Evolutionary conservation across 345 rosid species (phyloP), one percentile per base, ranked within the genome.

Genomic region (Citrus unshiu): DNA sequence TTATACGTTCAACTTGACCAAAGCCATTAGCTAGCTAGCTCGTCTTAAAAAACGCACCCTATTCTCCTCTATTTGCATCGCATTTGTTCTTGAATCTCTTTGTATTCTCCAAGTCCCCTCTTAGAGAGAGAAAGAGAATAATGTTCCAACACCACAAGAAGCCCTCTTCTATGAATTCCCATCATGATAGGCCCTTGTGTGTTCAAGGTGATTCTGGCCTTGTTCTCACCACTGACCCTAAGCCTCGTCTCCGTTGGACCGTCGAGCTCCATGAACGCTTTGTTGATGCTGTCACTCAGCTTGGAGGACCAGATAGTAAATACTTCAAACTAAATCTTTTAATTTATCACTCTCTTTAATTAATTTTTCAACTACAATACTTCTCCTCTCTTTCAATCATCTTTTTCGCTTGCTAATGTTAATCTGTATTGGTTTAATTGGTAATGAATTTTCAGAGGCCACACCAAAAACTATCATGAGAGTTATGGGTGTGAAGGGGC

Each of bases 401-500:
- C 58, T 34, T 12, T 43, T 14, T 16, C 24, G 60, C 72, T 70
- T 2, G 67, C 10, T 24, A 21, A 25, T 59, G 46, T 21, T 46
- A 46, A 46, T 13, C 14, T 46, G 51, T 13, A 46, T 46, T 46
- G 51, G 51, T 46, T 46, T 46, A 46, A 46, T 13, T 51, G 9
- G 22, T 49, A 46, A 18, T 43, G 49, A 39, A n/a, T 77, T 76
- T 78, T 73, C 82, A 96, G 99, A 97, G 88, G 99, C 99, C 25
- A 97, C 99, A 16, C 99, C 99, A 37, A 97, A 97, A 88, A 97
- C 98, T 18, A 97, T 97, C 86, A 94, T 93, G 99, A 97, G 99
- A 81, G 99, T 92, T 77, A 97, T 97, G 99, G 99, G 99, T 81
- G 99, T 97, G 84, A 97, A 97, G 96, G 99, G 99, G 43, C 99